A percentile compares a stretch with the other conserved stretches of the same genome.
phyloP scores from a whole-genome alignment of 345 rosid genomes.

The rapeseed (Brassica napus) region Da-Ae NC_063441.1:1306501-1307000 shows the following conservation, averaged over 20 bases:
- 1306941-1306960: no score
- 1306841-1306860: no score
- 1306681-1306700: neutral
- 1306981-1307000: neutral
- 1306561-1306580: constrained; percentile 69
- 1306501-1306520: constrained; percentile 55
- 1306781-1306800: no score
- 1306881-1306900: no score
- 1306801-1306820: no score
- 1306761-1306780: neutral
- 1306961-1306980: neutral
- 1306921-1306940: no score
- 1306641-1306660: constrained; percentile 45
- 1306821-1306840: no score
- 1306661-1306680: neutral
- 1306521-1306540: constrained; percentile 86
- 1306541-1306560: constrained; percentile 78
- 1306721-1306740: neutral
- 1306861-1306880: no score
- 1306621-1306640: constrained; percentile 57
- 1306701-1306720: neutral
- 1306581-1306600: constrained; percentile 63
- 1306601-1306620: constrained; percentile 71
- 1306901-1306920: no score
- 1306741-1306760: neutral